Percentiles rank a stretch among this genome's conserved stretches.
phyloP scores from a whole-genome alignment of 148 eudicot species.

The Pouteria glomerata region DNA sequence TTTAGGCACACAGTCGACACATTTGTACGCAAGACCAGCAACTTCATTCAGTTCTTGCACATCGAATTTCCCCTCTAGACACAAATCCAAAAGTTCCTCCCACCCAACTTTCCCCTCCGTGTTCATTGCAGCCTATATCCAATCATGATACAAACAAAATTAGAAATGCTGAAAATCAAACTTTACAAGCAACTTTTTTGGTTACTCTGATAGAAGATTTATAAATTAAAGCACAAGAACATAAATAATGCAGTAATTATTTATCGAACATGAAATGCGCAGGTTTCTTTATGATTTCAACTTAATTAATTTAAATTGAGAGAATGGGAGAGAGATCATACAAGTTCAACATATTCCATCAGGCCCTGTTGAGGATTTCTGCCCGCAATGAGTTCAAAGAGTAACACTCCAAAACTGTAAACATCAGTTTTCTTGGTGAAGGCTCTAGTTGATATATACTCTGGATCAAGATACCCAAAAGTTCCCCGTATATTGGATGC shows the following conservation, averaged over 20 bases:
- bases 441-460: conserved; percentile 78
- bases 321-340: conserved; percentile 29
- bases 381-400: conserved; percentile 88
- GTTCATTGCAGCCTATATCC: conserved; percentile 87
- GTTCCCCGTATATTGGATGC: conserved; percentile 75
- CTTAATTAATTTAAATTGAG: neutral
- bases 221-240: too few species aligned
- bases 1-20: conserved; percentile 54
- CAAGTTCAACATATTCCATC: conserved; percentile 87
- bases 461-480: conserved; percentile 96
- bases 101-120: conserved; percentile 80
- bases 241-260: too few species aligned
- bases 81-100: conserved; percentile 85
- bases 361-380: conserved; percentile 90
- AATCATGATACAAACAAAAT: conserved; percentile 8
- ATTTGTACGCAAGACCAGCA: conserved; percentile 79
- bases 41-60: conserved; percentile 65
- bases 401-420: conserved; percentile 87
- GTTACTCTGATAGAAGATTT: neutral
- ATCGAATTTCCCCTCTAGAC: conserved; percentile 68
- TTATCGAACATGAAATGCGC: too few species aligned
- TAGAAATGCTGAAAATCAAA: neutral
- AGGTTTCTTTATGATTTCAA: neutral
- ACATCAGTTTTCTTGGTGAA: conserved; percentile 97
- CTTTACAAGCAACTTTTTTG: too few species aligned